Percentiles rank a stretch among this genome's conserved stretches.
phyloP scores from a whole-genome alignment of 208 protist species.

The Porcisia deanei region DNA sequence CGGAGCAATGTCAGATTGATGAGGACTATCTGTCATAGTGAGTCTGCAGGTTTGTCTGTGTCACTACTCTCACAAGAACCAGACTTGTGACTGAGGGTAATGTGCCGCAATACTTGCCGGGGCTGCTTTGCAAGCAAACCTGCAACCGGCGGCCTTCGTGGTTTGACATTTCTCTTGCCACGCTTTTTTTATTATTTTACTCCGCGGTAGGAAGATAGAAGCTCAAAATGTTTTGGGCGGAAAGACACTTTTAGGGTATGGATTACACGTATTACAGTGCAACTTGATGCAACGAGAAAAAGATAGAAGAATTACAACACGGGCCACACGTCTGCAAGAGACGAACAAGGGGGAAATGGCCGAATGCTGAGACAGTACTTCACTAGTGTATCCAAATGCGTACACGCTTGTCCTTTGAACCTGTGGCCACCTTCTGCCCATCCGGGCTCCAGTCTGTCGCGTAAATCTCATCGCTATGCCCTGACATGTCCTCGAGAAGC shows the following conservation, averaged over 20 bases:
- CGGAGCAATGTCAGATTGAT: not conserved
- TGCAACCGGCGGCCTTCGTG: too few relatives aligned
- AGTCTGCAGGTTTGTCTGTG: not conserved
- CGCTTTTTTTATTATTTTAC: not conserved
- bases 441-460: constrained; percentile 98
- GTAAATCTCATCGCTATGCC: constrained; percentile 97
- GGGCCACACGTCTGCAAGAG: not conserved
- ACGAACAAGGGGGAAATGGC: constrained; percentile 2
- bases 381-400: constrained; percentile 88
- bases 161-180: not conserved
- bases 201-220: not conserved
- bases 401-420: constrained; percentile 96
- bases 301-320: not conserved
- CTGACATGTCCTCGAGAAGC: constrained; percentile 96
- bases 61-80: not conserved
- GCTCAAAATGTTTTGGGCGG: not conserved
- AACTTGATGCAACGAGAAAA: constrained; percentile 1
- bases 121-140: not conserved
- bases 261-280: not conserved
- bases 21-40: not conserved
- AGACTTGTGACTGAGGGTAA: too few relatives aligned
- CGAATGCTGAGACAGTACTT: not conserved
- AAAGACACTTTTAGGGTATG: not conserved
- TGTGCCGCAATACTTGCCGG: not conserved
- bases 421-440: constrained; percentile 95